These are phyloP conservation scores for Thalassiosira pacifica DNA, from an alignment of 352 stramenopile species.

Conservation along the genomic window DNA sequence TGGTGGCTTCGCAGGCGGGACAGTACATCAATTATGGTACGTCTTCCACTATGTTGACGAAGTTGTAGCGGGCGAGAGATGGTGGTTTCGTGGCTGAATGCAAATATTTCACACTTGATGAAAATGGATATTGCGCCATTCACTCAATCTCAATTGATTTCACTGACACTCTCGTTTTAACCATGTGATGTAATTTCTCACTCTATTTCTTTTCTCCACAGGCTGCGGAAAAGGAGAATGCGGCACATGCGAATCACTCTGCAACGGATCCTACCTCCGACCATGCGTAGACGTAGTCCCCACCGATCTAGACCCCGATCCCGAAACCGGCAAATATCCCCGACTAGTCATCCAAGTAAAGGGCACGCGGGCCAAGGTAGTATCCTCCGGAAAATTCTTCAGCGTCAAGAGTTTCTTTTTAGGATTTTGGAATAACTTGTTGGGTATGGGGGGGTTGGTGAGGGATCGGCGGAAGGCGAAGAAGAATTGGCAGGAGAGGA, in stretches of 20 bases:
- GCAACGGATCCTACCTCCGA: conserved; percentile 85
- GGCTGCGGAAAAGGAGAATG: conserved; percentile 87
- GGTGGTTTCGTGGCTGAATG: background rate
- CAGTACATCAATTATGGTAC: conserved; percentile 87
- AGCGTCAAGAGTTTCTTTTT: conserved; percentile 82
- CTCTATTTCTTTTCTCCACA: no score
- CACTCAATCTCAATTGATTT: no score
- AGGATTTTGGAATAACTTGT: conserved; percentile 87
- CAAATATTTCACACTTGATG: background rate
- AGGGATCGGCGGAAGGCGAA: conserved; percentile 70
- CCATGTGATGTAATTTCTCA: no score
- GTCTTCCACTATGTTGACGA: background rate
- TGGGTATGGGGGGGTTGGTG: conserved; percentile 87
- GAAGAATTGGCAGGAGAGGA: conserved; percentile 82
- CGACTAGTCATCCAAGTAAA: conserved; percentile 75
- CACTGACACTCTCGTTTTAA: no score
- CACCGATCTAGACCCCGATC: conserved; percentile 41
- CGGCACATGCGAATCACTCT: conserved; percentile 83
- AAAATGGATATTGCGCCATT: no score
- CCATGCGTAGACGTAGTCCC: conserved; percentile 80
- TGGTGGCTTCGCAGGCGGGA: conserved; percentile 85
- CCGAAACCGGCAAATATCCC: conserved; percentile 59
- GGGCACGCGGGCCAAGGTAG: conserved; percentile 74
- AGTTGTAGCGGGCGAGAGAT: background rate
- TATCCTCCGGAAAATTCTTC: conserved; percentile 83